phyloP scores from a whole-genome alignment of 306 rosid genomes.

The Quercus alba region DNA sequence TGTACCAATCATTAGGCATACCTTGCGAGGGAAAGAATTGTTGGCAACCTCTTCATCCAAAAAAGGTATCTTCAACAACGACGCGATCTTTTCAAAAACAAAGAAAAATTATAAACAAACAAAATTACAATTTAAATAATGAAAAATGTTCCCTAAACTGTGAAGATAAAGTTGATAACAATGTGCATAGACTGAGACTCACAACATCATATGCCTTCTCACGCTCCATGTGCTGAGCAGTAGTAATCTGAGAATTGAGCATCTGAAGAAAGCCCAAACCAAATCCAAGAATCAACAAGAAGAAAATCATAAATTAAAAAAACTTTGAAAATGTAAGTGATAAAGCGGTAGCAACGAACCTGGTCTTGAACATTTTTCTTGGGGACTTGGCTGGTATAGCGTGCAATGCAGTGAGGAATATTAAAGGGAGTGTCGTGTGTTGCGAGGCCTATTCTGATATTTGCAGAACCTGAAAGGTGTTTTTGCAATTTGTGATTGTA shows the following conservation, averaged over 20 bases:
- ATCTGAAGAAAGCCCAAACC: slow-evolving; percentile 40
- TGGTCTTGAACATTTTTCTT: slow-evolving; percentile 76
- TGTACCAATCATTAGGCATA: slow-evolving; percentile 27
- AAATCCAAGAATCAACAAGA: neutral
- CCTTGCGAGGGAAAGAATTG: slow-evolving; percentile 85
- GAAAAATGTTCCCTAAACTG: slow-evolving; percentile 2
- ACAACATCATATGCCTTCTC: slow-evolving; percentile 88
- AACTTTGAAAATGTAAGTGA: neutral
- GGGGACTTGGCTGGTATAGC: slow-evolving; percentile 60
- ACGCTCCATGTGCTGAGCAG: slow-evolving; percentile 73
- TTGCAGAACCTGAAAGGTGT: slow-evolving; percentile 67
- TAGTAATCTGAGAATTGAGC: slow-evolving; percentile 69
- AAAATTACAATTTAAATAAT: neutral
- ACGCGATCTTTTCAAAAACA: slow-evolving; percentile 50
- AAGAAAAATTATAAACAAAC: neutral
- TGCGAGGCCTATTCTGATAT: slow-evolving; percentile 83
- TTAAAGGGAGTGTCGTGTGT: slow-evolving; percentile 75
- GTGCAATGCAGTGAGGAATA: slow-evolving; percentile 90
- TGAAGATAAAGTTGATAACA: neutral
- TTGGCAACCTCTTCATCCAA: slow-evolving; percentile 77
- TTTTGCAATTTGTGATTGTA: neutral
- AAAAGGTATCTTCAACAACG: slow-evolving; percentile 78
- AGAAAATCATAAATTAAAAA: neutral
- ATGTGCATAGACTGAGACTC: slow-evolving; percentile 38
- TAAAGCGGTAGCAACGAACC: slow-evolving; percentile 34